phyloP scores from a whole-genome alignment of 495 filamentous ascomycete genomes.

The Aspergillus biplanus region DNA sequence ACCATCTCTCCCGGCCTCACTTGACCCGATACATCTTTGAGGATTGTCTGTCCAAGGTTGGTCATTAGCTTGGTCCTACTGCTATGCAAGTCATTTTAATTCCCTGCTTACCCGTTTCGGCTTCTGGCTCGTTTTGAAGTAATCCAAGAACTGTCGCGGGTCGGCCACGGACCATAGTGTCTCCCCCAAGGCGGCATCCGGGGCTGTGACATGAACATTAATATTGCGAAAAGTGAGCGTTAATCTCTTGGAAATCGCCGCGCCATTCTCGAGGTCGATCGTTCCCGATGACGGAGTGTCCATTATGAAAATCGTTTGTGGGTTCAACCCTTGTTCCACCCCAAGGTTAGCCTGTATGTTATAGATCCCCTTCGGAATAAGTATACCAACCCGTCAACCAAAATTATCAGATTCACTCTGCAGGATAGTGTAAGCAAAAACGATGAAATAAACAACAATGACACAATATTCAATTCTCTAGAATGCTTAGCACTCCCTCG shows the following conservation, averaged over 20 bases:
- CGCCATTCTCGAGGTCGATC: conserved; percentile 36
- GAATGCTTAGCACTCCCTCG: neutral
- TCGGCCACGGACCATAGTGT: conserved; percentile 41
- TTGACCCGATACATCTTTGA: conserved; percentile 42
- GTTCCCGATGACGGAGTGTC: conserved; percentile 42
- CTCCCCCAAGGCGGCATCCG: conserved; percentile 44
- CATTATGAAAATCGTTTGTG: conserved; percentile 23
- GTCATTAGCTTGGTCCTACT: neutral
- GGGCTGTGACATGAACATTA: conserved; percentile 42
- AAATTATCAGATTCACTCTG: neutral
- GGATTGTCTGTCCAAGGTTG: conserved; percentile 34
- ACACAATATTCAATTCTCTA: neutral
- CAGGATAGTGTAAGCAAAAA: neutral
- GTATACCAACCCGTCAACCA: neutral
- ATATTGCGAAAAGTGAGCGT: conserved; percentile 44
- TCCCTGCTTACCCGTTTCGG: conserved; percentile 36
- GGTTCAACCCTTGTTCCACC: too few species aligned
- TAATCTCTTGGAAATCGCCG: conserved; percentile 35
- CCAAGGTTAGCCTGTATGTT: too few species aligned
- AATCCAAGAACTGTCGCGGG: conserved; percentile 33
- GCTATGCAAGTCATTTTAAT: neutral
- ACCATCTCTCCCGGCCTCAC: conserved; percentile 48
- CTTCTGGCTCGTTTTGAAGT: conserved; percentile 23
- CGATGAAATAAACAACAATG: neutral
- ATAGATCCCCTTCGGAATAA: too few species aligned